Evolutionary conservation across 2,329 filamentous ascomycete genomes (phyloP).

Genomic region (Parastagonospora avenae): DNA sequence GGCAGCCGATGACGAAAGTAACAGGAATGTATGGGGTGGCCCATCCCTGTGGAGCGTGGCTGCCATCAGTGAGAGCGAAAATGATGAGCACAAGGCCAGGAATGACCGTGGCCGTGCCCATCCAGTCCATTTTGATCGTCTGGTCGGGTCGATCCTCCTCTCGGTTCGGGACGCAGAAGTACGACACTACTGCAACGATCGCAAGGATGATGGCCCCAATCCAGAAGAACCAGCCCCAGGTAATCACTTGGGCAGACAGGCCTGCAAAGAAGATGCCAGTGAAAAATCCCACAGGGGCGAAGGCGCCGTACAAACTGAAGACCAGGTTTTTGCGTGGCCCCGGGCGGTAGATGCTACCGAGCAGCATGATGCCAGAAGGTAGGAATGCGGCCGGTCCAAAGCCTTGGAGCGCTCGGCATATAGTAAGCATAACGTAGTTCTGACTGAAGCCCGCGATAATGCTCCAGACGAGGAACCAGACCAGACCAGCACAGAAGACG

Average conservation of each 20-base stretch:
- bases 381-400: conserved; percentile 74
- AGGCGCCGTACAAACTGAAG: conserved; percentile 63
- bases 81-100: conserved; percentile 70
- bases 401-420: conserved; percentile 75
- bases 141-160: conserved; percentile 13
- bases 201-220: conserved; percentile 41
- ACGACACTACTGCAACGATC: conserved; percentile 34
- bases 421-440: conserved; percentile 71
- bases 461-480: conserved; percentile 71
- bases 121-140: conserved; percentile 45
- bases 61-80: conserved; percentile 75
- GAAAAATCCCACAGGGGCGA: conserved; percentile 55
- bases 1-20: conserved; percentile 65
- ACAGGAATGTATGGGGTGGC: conserved; percentile 73
- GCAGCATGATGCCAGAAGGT: conserved; percentile 69
- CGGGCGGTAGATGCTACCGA: conserved; percentile 68
- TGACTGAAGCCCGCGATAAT: conserved; percentile 72
- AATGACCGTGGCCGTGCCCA: conserved; percentile 41
- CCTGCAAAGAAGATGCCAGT: conserved; percentile 46
- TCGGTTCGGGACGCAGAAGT: conserved; percentile 36
- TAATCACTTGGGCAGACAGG: conserved; percentile 34
- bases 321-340: conserved; percentile 72
- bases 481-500: conserved; percentile 66
- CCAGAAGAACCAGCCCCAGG: conserved; percentile 44
- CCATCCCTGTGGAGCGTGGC: conserved; percentile 72